Evolutionary conservation across 495 filamentous ascomycete genomes (phyloP), one percentile per base, ranked within the genome.

Genomic region (Aspergillus steynii): DNA sequence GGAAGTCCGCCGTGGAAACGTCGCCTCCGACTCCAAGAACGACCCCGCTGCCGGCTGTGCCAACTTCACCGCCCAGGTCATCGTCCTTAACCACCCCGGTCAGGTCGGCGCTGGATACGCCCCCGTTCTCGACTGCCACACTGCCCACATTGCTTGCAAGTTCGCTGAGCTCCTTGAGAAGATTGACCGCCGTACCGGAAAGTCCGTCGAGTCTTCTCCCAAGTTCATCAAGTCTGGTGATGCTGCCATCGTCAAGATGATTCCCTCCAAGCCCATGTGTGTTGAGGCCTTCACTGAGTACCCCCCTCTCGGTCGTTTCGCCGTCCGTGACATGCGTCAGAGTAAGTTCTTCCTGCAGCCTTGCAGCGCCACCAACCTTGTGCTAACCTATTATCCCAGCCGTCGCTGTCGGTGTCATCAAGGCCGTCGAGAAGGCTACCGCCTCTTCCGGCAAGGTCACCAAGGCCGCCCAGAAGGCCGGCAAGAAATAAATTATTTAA

Each of bases 191-290:
- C 95, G 95, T 91, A 98, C 96, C 74, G 95, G 95, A 78, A 99
- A 99, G 87, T 90, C 93, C 61, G 88, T 95, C 74, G 95, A 99
- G 80, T 73, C 84, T 75, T 71, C 64, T 63, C 95, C 95, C 77
- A 98, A 99, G 88, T 97, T 97, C 87, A 91, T 98, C 91, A 99
- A 99, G 91, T 97, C 94, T 71, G 95, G 95, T 89, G 95, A 99
- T 76, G 95, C 95, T 69, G 93, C 94, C 80, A 99, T 99, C 82
- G 96, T 99, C 84, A 98, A 96, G 92, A 99, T 99, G 95, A 75
- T 97, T 86, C 95, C 95, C 71, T 97, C 95, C 82, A 99, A 99
- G 93, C 95, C 95, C 74, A 99, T 99, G 95, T 99, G 95, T 82
- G 95, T 99, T 78, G 95, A 98, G 91, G 84, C 96, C 68, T 98